Conservation (phyloP, 2,329 filamentous ascomycete species). For the Achaetomium macrosporum region DNA sequence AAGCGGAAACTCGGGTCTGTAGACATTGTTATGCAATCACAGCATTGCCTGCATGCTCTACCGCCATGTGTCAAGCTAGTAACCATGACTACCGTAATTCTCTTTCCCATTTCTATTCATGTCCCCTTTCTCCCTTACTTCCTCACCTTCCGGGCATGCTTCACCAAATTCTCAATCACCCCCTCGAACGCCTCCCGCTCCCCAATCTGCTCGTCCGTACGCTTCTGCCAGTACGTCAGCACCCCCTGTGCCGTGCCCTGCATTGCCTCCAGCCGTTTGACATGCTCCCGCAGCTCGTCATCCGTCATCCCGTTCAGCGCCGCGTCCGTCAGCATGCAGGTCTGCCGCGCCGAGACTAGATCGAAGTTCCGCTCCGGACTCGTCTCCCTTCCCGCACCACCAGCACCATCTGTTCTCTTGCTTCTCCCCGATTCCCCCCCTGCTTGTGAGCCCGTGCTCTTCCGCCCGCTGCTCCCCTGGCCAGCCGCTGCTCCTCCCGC, state of each 20-base stretch:
- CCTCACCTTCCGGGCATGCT: slow-evolving; percentile 78
- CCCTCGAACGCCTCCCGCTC: slow-evolving; percentile 93
- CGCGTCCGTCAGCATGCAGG: slow-evolving; percentile 79
- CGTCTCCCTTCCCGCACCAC: slow-evolving; percentile 17
- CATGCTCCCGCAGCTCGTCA: slow-evolving; percentile 66
- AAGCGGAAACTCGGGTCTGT: slow-evolving; percentile 9
- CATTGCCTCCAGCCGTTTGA: slow-evolving; percentile 62
- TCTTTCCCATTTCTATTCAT: not conserved
- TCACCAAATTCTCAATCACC: slow-evolving; percentile 93
- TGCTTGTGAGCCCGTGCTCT: not conserved
- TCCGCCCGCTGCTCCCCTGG: not conserved
- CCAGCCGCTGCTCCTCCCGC: not conserved
- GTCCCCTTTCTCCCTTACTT: slow-evolving; percentile 43
- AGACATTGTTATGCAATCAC: not conserved
- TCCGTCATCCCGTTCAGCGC: slow-evolving; percentile 75
- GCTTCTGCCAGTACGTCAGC: slow-evolving; percentile 82
- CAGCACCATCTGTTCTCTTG: not conserved
- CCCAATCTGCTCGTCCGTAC: slow-evolving; percentile 77
- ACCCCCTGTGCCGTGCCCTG: slow-evolving; percentile 68
- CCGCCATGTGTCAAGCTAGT: too few species aligned
- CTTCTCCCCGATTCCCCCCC: not conserved
- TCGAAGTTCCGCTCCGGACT: slow-evolving; percentile 69
- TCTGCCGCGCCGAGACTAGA: slow-evolving; percentile 66
- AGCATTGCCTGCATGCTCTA: too few species aligned
- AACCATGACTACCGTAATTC: too few species aligned